phyloP scores from a whole-genome alignment of 1,284 basidiomycete genomes.

The Sporisorium iseilematis-ciliati region DNA sequence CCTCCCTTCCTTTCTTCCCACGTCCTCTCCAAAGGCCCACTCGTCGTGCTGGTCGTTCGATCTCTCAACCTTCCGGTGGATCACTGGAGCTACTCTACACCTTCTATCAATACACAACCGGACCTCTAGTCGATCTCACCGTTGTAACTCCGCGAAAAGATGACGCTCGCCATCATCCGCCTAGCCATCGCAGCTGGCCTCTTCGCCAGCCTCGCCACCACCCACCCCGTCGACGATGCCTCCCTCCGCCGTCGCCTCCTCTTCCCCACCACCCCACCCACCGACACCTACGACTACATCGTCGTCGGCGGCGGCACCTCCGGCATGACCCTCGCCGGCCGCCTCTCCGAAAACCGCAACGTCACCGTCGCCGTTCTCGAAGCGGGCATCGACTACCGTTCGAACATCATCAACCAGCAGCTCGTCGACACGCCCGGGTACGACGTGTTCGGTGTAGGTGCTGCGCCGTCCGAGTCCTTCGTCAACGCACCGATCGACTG shows the following conservation, averaged over 20 bases:
- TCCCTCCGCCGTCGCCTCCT: slow-evolving; percentile 6
- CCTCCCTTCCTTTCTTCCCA: background rate
- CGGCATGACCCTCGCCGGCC: slow-evolving; percentile 54
- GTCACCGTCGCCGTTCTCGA: slow-evolving; percentile 60
- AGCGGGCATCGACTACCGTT: slow-evolving; percentile 53
- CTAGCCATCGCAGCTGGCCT: slow-evolving; percentile 23
- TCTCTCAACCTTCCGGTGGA: background rate
- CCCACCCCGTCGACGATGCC: slow-evolving; percentile 7
- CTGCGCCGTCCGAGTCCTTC: slow-evolving; percentile 15
- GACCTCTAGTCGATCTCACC: background rate
- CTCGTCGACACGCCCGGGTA: slow-evolving; percentile 49
- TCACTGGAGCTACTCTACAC: no score
- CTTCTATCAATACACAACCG: background rate
- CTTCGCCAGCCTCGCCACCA: slow-evolving; percentile 12
- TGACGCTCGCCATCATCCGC: slow-evolving; percentile 17
- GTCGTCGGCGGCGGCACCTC: slow-evolving; percentile 57
- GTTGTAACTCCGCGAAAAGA: background rate
- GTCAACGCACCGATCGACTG: slow-evolving; percentile 45
- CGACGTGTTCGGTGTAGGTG: slow-evolving; percentile 45
- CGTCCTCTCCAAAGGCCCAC: background rate
- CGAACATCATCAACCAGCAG: slow-evolving; percentile 34
- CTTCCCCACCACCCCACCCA: background rate
- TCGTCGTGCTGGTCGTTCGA: background rate
- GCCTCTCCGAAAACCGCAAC: slow-evolving; percentile 50
- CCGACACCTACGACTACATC: slow-evolving; percentile 52